A percentile compares a stretch with the other conserved stretches of the same genome.
These are phyloP conservation scores for Macrolepiota dolichaula DNA, from an alignment of 768 basidiomycete genomes.

Conservation along the genomic window DNA sequence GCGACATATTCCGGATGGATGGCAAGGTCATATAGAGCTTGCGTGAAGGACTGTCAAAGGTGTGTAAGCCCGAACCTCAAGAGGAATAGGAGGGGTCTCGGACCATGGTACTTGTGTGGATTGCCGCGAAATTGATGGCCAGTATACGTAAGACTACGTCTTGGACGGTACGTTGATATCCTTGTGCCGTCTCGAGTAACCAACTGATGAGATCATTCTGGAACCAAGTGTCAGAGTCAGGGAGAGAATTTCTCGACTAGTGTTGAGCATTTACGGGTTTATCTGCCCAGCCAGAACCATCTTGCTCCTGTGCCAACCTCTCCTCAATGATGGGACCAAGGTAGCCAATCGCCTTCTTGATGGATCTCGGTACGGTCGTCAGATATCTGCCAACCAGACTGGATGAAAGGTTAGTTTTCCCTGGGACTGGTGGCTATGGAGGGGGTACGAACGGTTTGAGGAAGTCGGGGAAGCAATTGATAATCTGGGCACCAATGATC, in stretches of 20 bases:
- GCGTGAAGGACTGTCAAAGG: not conserved
- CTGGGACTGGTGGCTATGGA: not conserved
- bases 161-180: conserved; percentile 24
- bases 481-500: conserved; percentile 14
- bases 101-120: conserved; percentile 38
- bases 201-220: conserved; percentile 47
- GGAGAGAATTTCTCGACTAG: not conserved
- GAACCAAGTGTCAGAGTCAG: not conserved
- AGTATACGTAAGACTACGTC: conserved; percentile 25
- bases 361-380: conserved; percentile 20
- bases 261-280: conserved; percentile 25
- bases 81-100: not conserved
- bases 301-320: conserved; percentile 23
- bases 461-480: conserved; percentile 19
- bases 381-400: conserved; percentile 22
- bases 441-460: conserved; percentile 18
- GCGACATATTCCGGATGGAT: conserved; percentile 26
- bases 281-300: conserved; percentile 26
- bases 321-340: conserved; percentile 29
- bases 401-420: not conserved
- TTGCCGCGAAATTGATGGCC: conserved; percentile 34
- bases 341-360: conserved; percentile 21
- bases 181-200: conserved; percentile 36
- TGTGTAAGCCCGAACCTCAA: not conserved
- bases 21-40: conserved; percentile 30